phyloP scores from a whole-genome alignment of 441 rosid genomes.

The Kokia cookei region DNA sequence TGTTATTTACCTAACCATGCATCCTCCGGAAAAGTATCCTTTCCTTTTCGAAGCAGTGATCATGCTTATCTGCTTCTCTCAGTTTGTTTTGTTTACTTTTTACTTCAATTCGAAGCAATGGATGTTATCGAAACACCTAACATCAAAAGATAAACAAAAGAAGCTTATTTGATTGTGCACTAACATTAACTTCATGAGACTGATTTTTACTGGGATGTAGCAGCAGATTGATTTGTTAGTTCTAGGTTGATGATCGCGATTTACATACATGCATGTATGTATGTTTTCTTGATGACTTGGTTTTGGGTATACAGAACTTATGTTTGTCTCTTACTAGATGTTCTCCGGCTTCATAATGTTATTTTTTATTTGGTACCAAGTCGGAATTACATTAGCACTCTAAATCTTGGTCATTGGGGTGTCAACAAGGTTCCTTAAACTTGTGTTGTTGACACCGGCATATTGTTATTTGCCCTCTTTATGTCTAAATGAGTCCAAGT shows the following conservation, averaged over 20 bases:
- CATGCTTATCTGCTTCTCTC: constrained; percentile 75
- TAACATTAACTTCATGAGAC: not conserved
- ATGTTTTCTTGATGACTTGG: not conserved
- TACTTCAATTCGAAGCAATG: constrained; percentile 63
- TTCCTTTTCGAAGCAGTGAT: constrained; percentile 82
- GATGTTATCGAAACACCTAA: constrained; percentile 32
- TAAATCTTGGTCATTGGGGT: too few species aligned
- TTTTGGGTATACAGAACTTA: not conserved
- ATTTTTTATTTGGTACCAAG: too few species aligned
- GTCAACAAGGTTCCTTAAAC: not conserved
- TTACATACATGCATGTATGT: not conserved
- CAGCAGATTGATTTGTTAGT: not conserved
- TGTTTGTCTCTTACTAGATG: not conserved
- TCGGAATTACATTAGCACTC: not conserved
- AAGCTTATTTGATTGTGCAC: constrained; percentile 37
- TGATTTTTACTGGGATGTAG: not conserved
- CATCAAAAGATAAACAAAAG: constrained; percentile 39
- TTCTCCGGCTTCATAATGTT: not conserved
- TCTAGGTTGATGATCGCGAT: not conserved
- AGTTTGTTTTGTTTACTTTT: constrained; percentile 42
- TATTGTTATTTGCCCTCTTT: not conserved
- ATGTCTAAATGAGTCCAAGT: too few species aligned
- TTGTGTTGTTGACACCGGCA: not conserved
- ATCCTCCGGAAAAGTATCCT: constrained; percentile 75
- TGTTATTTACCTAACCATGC: constrained; percentile 42